A percentile compares a stretch with the other conserved stretches of the same genome.
phyloP scores from a whole-genome alignment of 2,329 filamentous ascomycete species.

The Colletotrichum cuscutae region DNA sequence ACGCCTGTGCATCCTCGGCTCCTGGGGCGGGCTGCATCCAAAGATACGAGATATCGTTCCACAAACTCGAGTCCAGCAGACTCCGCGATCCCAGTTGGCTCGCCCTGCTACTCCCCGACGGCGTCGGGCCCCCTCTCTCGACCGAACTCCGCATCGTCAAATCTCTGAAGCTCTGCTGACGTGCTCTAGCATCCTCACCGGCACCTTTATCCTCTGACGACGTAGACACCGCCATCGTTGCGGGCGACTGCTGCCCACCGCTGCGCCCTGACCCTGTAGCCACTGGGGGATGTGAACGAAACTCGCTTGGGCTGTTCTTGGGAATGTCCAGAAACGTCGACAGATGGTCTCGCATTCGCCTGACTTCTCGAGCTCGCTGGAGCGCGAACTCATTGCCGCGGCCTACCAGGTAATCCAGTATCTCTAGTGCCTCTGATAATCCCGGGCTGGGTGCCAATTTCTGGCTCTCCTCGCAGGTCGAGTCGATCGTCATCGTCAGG shows the following conservation, averaged over 20 bases:
- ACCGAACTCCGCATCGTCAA: background rate
- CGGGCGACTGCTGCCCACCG: background rate
- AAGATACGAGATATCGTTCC: constrained; percentile 29
- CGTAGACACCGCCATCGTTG: background rate
- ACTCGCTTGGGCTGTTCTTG: constrained; percentile 22
- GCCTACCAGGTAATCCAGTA: constrained; percentile 42
- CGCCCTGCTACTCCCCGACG: background rate
- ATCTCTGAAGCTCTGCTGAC: background rate
- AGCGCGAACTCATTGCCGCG: constrained; percentile 41
- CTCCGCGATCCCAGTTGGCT: constrained; percentile 23
- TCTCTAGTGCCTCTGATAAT: constrained; percentile 40
- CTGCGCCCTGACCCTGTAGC: background rate
- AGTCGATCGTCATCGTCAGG: constrained; percentile 36
- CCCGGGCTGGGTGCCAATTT: constrained; percentile 41
- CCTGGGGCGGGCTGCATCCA: constrained; percentile 9
- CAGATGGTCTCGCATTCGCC: constrained; percentile 24
- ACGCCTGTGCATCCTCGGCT: background rate
- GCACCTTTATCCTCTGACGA: background rate
- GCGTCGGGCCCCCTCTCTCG: background rate
- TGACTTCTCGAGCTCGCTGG: constrained; percentile 18
- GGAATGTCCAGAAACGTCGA: constrained; percentile 20
- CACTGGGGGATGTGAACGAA: background rate
- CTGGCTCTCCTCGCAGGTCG: constrained; percentile 38
- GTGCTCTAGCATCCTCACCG: background rate
- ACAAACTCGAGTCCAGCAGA: constrained; percentile 27